Percentiles rank a stretch among this genome's conserved stretches.
Conservation (phyloP, 2,329 filamentous ascomycete genomes). For the Bipolaris cookei region DNA sequence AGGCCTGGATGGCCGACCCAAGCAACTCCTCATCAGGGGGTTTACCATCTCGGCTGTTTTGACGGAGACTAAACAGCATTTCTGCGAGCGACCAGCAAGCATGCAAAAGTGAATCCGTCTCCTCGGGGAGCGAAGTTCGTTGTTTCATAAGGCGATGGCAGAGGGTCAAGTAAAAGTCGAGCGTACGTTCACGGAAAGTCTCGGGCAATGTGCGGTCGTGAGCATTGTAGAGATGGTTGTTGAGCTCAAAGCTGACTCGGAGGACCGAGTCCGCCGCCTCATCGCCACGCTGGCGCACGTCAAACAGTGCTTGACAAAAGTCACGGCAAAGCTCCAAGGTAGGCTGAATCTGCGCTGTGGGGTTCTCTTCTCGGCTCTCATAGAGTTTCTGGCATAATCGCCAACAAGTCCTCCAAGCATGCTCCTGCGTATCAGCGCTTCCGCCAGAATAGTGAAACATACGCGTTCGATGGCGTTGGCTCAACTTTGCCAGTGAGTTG, state of each 20-base stretch:
- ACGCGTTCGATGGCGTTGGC: constrained; percentile 79
- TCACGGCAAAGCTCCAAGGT: constrained; percentile 88
- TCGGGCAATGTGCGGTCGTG: constrained; percentile 85
- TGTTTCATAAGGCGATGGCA: constrained; percentile 98
- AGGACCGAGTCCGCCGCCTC: constrained; percentile 84
- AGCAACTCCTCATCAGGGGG: constrained; percentile 81
- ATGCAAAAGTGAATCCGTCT: constrained; percentile 81
- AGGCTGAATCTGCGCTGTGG: constrained; percentile 70
- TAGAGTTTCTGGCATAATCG: constrained; percentile 89
- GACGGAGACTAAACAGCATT: constrained; percentile 89
- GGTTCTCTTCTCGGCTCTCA: constrained; percentile 74
- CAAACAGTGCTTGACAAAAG: constrained; percentile 90
- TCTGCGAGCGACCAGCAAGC: constrained; percentile 91
- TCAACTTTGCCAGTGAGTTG: constrained; percentile 85
- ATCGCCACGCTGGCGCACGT: constrained; percentile 78
- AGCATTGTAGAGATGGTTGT: constrained; percentile 93
- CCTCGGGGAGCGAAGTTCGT: constrained; percentile 74
- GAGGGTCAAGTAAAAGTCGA: constrained; percentile 93
- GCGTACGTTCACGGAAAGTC: constrained; percentile 83
- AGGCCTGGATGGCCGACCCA: constrained; percentile 86
- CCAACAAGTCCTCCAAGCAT: constrained; percentile 95
- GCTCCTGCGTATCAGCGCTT: constrained; percentile 78
- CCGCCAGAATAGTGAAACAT: constrained; percentile 75
- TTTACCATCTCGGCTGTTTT: constrained; percentile 77
- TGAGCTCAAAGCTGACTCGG: constrained; percentile 91